Percentiles rank a stretch among this genome's conserved stretches.
These are phyloP conservation scores for Mycena rosella DNA, from an alignment of 768 basidiomycete genomes.

Conservation along the genomic window DNA sequence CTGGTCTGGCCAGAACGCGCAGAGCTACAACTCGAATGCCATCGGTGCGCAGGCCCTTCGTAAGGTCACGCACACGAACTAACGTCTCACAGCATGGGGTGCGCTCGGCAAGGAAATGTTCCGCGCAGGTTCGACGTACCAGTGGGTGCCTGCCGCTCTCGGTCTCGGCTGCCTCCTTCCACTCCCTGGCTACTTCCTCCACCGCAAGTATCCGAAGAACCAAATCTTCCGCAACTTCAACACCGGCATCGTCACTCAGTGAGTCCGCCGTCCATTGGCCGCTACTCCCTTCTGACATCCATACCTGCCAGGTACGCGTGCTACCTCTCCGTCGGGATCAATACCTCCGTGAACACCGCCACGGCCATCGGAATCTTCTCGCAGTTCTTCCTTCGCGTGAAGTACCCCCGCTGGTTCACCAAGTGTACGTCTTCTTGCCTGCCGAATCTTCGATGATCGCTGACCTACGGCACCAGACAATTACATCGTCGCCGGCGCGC, in stretches of 20 bases:
- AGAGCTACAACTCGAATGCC: conserved; percentile 49
- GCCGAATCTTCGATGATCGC: conserved; percentile 17
- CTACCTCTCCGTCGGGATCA: conserved; percentile 47
- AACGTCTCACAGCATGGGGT: conserved; percentile 41
- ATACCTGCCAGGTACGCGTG: conserved; percentile 39
- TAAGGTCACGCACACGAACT: conserved; percentile 20
- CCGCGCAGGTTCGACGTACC: conserved; percentile 39
- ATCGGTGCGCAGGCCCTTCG: conserved; percentile 49
- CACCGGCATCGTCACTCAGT: conserved; percentile 41
- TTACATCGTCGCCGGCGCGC: conserved; percentile 55
- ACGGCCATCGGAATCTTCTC: conserved; percentile 35
- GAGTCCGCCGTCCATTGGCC: conserved; percentile 20
- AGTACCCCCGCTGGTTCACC: conserved; percentile 54
- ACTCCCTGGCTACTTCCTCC: conserved; percentile 49
- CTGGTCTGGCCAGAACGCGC: conserved; percentile 47
- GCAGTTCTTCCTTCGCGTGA: conserved; percentile 46
- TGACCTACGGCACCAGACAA: conserved; percentile 35
- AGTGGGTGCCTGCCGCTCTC: conserved; percentile 44
- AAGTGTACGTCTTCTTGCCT: conserved; percentile 44
- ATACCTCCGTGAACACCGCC: conserved; percentile 43
- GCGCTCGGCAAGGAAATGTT: conserved; percentile 49
- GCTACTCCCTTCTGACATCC: conserved; percentile 29
- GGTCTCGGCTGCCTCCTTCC: conserved; percentile 48
- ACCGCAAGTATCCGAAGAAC: conserved; percentile 46
- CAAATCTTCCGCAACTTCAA: conserved; percentile 41